phyloP scores from a whole-genome alignment of 129 eudicot genomes.

The Lonicera japonica region DNA sequence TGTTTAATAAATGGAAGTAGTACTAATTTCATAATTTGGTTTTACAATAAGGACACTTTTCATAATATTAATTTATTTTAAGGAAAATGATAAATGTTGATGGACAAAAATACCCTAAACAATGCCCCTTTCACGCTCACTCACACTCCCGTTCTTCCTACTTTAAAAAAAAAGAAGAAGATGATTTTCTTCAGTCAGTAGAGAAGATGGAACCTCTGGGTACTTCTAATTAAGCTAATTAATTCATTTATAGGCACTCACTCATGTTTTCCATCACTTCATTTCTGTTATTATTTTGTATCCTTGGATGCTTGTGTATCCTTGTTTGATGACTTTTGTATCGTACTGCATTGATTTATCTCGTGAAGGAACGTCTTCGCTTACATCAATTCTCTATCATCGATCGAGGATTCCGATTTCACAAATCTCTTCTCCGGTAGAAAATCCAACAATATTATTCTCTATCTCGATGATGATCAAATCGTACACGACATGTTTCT shows the following conservation, averaged over 20 bases:
- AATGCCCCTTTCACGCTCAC: too few relatives aligned
- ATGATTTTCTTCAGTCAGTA: background rate
- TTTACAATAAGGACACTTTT: too few relatives aligned
- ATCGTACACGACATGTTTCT: slow-evolving; percentile 46
- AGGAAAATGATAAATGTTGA: too few relatives aligned
- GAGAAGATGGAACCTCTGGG: background rate
- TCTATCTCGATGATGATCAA: slow-evolving; percentile 48
- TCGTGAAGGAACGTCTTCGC: slow-evolving; percentile 30
- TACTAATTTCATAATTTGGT: too few relatives aligned
- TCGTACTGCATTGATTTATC: slow-evolving; percentile 43
- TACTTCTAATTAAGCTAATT: too few relatives aligned
- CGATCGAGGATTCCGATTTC: slow-evolving; percentile 75
- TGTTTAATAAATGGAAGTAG: too few relatives aligned
- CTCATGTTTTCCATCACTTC: slow-evolving; percentile 1
- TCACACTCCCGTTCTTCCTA: too few relatives aligned
- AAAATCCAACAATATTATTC: slow-evolving; percentile 41
- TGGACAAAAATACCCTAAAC: too few relatives aligned
- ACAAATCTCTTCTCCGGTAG: slow-evolving; percentile 50
- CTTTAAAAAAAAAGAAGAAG: background rate
- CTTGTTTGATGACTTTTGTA: slow-evolving; percentile 39
- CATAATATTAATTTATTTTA: too few relatives aligned
- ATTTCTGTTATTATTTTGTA: slow-evolving; percentile 5
- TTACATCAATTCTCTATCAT: slow-evolving; percentile 61
- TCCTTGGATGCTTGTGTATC: slow-evolving; percentile 13
- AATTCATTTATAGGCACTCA: too few relatives aligned